Evolutionary conservation across 805 yeast genomes (phyloP).

Genomic region (Torulaspora maleeae): DNA sequence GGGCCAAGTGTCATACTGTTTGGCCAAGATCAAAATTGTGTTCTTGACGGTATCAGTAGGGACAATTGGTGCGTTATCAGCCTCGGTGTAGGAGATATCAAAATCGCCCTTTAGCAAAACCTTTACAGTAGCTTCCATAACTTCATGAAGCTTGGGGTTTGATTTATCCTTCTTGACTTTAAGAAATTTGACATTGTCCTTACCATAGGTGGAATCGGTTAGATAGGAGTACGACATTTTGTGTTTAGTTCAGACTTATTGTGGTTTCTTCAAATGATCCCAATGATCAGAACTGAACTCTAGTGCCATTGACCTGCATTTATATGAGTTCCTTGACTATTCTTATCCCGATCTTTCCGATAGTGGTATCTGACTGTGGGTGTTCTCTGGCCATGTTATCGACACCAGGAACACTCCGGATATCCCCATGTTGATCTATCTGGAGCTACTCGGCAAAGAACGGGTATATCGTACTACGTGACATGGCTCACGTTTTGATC

Average conservation of each 20-base stretch:
- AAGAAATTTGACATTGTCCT: conserved; percentile 86
- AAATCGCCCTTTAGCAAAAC: conserved; percentile 73
- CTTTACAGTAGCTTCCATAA: conserved; percentile 78
- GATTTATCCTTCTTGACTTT: conserved; percentile 76
- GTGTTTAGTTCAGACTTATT: background rate
- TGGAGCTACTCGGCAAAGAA: conserved; percentile 1
- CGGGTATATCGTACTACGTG: background rate
- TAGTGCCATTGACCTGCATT: background rate
- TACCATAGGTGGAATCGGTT: conserved; percentile 70
- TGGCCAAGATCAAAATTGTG: conserved; percentile 79
- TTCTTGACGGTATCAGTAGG: conserved; percentile 94
- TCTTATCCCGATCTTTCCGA: background rate
- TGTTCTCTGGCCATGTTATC: background rate
- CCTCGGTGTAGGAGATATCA: conserved; percentile 76
- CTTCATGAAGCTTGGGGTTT: conserved; percentile 71
- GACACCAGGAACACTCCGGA: conserved; percentile 1
- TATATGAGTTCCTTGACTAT: background rate
- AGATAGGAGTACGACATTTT: conserved; percentile 28
- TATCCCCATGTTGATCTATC: conserved; percentile 2
- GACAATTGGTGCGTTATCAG: conserved; percentile 83
- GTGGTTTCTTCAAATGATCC: too few relatives aligned
- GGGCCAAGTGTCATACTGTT: conserved; percentile 80
- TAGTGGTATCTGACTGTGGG: background rate
- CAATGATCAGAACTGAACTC: too few relatives aligned
- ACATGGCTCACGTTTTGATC: background rate